These are phyloP conservation scores for Pyrenula aspistea DNA, from an alignment of 495 filamentous ascomycete species.

Conservation along the genomic window DNA sequence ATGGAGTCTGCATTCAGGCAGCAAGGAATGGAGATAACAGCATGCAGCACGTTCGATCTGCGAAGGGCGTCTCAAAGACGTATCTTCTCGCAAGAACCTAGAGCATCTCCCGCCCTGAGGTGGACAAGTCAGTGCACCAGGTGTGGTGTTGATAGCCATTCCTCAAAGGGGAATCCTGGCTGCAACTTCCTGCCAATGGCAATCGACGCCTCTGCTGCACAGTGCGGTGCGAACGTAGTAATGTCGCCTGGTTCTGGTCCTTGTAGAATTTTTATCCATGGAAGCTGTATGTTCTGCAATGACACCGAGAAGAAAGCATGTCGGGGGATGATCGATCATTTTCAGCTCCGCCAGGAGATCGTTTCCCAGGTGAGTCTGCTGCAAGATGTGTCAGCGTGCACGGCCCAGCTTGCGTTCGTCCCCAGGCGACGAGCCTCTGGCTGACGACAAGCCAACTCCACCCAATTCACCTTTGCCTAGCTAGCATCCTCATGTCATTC, in stretches of 20 bases:
- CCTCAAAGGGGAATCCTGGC: background rate
- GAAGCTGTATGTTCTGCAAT: too few relatives aligned
- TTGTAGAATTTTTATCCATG: too few relatives aligned
- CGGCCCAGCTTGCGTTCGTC: background rate
- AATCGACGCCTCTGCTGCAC: background rate
- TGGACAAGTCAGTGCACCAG: background rate
- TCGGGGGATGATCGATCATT: background rate
- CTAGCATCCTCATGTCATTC: background rate
- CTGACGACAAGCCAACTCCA: background rate
- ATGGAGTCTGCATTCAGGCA: too few relatives aligned
- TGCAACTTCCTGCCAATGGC: background rate
- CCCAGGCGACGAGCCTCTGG: background rate
- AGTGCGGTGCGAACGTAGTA: too few relatives aligned
- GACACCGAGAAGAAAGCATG: background rate
- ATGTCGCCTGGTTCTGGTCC: too few relatives aligned
- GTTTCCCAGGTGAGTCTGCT: background rate
- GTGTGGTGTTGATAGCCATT: background rate
- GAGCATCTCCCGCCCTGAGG: too few relatives aligned
- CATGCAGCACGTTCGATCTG: too few relatives aligned
- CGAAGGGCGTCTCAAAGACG: too few relatives aligned
- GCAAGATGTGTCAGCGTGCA: background rate
- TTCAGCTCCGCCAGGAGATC: background rate
- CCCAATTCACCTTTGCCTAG: background rate
- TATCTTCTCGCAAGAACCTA: too few relatives aligned
- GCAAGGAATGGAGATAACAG: too few relatives aligned